Base-by-base conservation (phyloP, 2,329 filamentous ascomycete species). In the Albifimbria verrucaria region DNA sequence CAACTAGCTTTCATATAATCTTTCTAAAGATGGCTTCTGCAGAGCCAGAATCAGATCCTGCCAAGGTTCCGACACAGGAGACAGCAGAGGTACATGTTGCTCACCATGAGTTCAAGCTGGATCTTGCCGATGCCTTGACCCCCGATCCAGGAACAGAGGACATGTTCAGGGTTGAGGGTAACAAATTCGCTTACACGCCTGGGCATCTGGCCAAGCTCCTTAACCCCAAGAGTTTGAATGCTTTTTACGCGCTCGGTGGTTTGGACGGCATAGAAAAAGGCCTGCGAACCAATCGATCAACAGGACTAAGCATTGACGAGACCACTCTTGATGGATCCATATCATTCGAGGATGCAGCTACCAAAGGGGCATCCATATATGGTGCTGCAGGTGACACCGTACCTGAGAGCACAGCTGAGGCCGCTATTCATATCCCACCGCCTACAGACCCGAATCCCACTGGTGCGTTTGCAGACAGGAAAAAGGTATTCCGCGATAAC, bases 121-220 rank as follows among this genome's bases (percentile, higher is more conserved):
- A 69, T 52, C 58, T 59, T 24, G 53, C 61, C 22, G 65, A 70
- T 59, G 68, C 66, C 22, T 55, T 70, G 18, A 70, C 66, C 15
- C 68, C 67, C 41, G 89, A 92, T 65, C 87, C 85, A 3, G 87
- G 87, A 12, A 88, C 83, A 0, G 88, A 92, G 69, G 80, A 77
- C 41, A 88, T 90, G 65, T 92, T 89, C 65, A 68, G 81, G 43
- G 85, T 92, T 17, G 78, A 86, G 6, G 76, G 90, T 64, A 95
- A 92, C 67, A 86, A 86, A 3, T 96, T 95, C 65, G 90, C 89
- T n/a, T 95, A 89, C 65, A 85, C 85, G 3, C 88, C 88, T 1
- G 91, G 92, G 10, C 86, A 94, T 63, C 77, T 96, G 55, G 86
- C 80, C 57, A 93, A 93, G 71, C 73, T 94, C 7, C 76, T 92